Conservation (phyloP, 345 rosid species). For the Excoecaria cochinchinensis region DNA sequence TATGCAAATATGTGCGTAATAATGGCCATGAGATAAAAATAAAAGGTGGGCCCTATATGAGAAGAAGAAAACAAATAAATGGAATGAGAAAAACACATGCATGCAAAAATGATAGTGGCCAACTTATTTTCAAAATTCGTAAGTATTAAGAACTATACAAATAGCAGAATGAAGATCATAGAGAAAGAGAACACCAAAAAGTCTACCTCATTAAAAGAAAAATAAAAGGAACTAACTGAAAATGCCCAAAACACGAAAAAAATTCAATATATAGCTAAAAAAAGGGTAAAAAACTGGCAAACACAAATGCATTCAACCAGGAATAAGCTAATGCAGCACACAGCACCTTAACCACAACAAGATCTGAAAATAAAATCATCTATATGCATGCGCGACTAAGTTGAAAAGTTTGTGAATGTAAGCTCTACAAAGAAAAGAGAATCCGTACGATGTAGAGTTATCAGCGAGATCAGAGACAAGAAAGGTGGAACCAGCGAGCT, state of each 20-base stretch:
- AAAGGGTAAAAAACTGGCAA: not conserved
- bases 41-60: too few relatives aligned
- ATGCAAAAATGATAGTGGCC: too few relatives aligned
- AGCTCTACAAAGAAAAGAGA: not conserved
- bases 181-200: not conserved
- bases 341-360: not conserved
- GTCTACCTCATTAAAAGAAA: not conserved
- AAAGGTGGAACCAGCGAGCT: constrained; percentile 57
- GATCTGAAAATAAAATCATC: not conserved
- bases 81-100: too few relatives aligned
- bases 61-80: too few relatives aligned
- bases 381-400: not conserved
- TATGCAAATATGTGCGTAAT: too few relatives aligned
- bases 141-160: too few relatives aligned
- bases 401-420: too few relatives aligned
- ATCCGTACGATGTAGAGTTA: constrained; percentile 42
- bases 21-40: too few relatives aligned
- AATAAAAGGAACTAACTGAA: not conserved
- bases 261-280: not conserved
- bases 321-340: not conserved
- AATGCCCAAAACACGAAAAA: not conserved
- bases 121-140: too few relatives aligned
- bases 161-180: too few relatives aligned
- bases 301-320: not conserved
- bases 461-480: constrained; percentile 54